Evolutionary conservation across 805 yeast species (phyloP), one percentile per base, ranked within the genome.

Genomic region (Jamesozyma jinghongensis): DNA sequence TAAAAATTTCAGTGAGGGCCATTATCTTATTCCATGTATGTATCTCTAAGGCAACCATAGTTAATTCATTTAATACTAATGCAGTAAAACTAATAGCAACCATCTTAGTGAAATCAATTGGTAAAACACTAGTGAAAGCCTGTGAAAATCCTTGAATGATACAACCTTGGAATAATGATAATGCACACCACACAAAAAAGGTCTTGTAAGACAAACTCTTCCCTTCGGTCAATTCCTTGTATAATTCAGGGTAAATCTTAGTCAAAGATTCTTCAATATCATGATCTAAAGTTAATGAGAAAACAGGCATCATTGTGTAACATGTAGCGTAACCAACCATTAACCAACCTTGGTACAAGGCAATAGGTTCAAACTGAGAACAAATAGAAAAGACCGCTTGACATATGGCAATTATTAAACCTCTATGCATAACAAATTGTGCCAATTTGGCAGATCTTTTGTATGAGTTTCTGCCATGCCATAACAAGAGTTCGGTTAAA

Each of bases 401-500:
- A 40, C 96, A 90, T 4, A 90, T 88, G 3, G 95, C 85, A 38
- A 92, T 90, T 33, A 92, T 73, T 39, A 92, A 70, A 25, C 99
- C 99, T 59, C 99, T 79, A 59, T 92, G 99, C 56, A 92, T 92
- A 36, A 92, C 87, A 66, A 92, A 90, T 59, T 92, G 98, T 1
- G 96, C 85, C 45, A 92, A 68, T 61, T 92, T 92, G 1, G 98
- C 95, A 32, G 95, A 84, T 53, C 97, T 71, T 61, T 94, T 92
- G 66, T 92, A 92, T 3, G 96, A 85, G 62, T 94, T 92, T 59
- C 99, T 75, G 7, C 99, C 99, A 61, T 92, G 99, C 99, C 98
- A 92, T 38, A 92, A 70, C 34, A 94, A 63, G 39, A 92, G 70
- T 52, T 86, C 85, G 32, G 94, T 83, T 46, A 92, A 65, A 57